Evolutionary conservation across 805 yeast genomes (phyloP), one percentile per base, ranked within the genome.

Genomic region (Wickerhamiella shivajii): DNA sequence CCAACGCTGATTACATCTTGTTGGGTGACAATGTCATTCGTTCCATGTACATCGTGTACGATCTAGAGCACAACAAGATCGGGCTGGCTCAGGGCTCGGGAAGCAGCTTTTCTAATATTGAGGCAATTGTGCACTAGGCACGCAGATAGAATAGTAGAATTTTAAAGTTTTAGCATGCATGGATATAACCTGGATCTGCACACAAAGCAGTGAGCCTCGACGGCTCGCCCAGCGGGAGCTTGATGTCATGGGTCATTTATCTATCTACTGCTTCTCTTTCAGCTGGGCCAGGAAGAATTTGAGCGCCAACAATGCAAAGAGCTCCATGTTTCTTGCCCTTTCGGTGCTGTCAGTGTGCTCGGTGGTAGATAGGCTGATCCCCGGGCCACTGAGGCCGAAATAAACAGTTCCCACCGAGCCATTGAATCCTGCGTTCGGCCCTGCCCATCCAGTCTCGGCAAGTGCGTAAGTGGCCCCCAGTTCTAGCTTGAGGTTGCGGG

Each of bases 361-460:
- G 21, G 58, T 52, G 28, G 56, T 51, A 11, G 78, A 64, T 6
- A 54, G 55, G 36, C 73, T 74, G 9, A 71, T 71, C 9, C 49
- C 45, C 0, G 87, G 81, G 1, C 84, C 79, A 18, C 73, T 64
- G 23, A 79, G 59, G 1, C 84, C 93, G 29, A 80, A 51, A 47
- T 63, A 81, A 0, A 76, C 87, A 1, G 72, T 67, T 3, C 93
- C 93, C 2, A 51, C 31, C 24, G 40, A 36, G 8, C 38, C 45
- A 5, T 33, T 44, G 6, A 55, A 46, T 52, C 72, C 50, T 54
- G 64, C 27, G 53, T 59, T 44, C 15, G 92, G 90, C 1, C 93
- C 93, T 0, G 94, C 93, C 61, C 77, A 76, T 1, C 93, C 94
- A 1, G 90, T 75, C 52, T 81, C 94, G 1, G 85, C 74, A 13